Evolutionary conservation across 1,284 basidiomycete species (phyloP), one percentile per base, ranked within the genome.

Genomic region (Pyrrhoderma lamaoense): DNA sequence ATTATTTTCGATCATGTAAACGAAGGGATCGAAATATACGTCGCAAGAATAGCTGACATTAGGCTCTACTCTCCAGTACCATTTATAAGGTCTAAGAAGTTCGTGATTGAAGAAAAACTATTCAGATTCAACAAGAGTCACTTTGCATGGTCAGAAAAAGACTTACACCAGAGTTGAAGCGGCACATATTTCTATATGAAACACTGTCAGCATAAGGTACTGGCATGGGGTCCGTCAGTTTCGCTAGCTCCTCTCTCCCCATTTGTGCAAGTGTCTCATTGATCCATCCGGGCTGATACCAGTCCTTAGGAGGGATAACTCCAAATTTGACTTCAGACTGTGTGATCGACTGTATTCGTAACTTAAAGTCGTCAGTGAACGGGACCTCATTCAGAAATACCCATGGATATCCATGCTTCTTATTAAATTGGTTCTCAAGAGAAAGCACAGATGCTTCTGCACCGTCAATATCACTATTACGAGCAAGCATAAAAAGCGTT

Each of bases 21-120:
- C 55, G 71, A 90, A 90, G 0, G 87, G 87, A 58, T 91, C 88
- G 56, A 78, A 79, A 42, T 75, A 70, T 44, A 88, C 64, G 59
- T 90, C 79, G 63, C 88, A 91, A 65, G 79, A 79, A 66, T 83
- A 85, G 62, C 82, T 78, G 54, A 89, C 79, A 48, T 76, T 74
- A 0, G 87, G 87, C 71, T 85, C 82, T 47, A 85, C 71, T n/a
- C 82, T 72, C 82, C 82, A 85, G 60, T 79, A 83, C 62, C 79
- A 80, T 57, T 76, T 74, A 58, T 73, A 76, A 42, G 68, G 60
- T 27, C 67, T 63, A 7, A 76, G 63, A n/a, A 75, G 58, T 45
- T 69, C 69, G 60, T 76, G 72, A 56, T 69, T 61, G 70, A 70
- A 79, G 68, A 79, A 77, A 68, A 72, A 76, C 71, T 76, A 21